A percentile compares a stretch with the other conserved stretches of the same genome.
Conservation (phyloP, 306 rosid genomes). For the Glycyrrhiza uralensis region DNA sequence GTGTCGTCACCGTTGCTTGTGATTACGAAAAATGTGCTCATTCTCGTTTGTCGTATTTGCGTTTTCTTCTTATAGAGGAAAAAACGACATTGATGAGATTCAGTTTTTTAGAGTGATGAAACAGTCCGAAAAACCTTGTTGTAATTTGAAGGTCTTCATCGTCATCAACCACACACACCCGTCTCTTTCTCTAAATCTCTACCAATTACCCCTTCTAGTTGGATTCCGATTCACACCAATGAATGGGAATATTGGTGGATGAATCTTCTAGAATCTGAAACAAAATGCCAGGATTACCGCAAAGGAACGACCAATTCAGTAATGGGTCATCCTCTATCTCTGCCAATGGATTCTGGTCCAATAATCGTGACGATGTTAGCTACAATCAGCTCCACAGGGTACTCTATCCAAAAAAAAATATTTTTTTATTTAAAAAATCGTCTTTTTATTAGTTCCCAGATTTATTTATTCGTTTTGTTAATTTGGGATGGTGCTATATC, state of each 20-base stretch:
- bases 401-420: constrained; percentile 28
- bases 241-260: constrained; percentile 42
- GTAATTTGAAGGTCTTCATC: constrained; percentile 31
- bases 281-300: constrained; percentile 76
- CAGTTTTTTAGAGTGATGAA: not conserved
- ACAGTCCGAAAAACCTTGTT: not conserved
- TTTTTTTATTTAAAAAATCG: not conserved
- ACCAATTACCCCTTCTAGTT: not conserved
- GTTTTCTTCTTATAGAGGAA: not conserved
- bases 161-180: constrained; percentile 38
- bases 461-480: constrained; percentile 2
- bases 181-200: constrained; percentile 40
- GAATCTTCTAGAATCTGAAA: constrained; percentile 46
- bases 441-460: not conserved
- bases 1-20: not conserved
- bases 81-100: not conserved
- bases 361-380: constrained; percentile 62
- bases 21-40: not conserved
- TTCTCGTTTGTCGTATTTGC: not conserved
- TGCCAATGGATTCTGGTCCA: constrained; percentile 75
- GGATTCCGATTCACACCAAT: constrained; percentile 18
- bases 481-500: constrained; percentile 25
- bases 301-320: constrained; percentile 60
- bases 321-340: constrained; percentile 62
- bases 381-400: constrained; percentile 80